These are phyloP conservation scores for Nidularia pulvinata DNA, from an alignment of 768 basidiomycete species.

Conservation along the genomic window DNA sequence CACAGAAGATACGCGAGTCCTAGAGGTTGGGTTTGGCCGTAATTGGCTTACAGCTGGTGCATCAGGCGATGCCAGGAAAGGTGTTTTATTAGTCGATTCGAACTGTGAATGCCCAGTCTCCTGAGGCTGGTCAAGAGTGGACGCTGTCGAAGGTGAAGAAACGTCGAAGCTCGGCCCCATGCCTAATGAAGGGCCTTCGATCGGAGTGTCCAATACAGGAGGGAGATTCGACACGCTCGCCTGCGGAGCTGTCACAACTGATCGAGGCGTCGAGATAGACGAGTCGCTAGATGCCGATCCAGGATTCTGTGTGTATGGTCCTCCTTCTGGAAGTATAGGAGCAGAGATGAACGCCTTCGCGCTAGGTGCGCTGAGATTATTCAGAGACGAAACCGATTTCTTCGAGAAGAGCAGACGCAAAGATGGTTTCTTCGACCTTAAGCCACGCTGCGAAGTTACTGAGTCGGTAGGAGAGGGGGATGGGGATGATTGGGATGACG, in stretches of 20 bases:
- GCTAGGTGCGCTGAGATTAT: slow-evolving; percentile 14
- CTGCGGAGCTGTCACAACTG: slow-evolving; percentile 62
- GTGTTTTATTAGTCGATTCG: slow-evolving; percentile 34
- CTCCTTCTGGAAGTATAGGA: slow-evolving; percentile 9
- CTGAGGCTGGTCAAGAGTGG: slow-evolving; percentile 4
- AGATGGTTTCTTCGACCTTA: slow-evolving; percentile 61
- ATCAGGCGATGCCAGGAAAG: slow-evolving; percentile 16
- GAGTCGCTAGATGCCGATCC: slow-evolving; percentile 41
- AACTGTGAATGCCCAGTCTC: slow-evolving; percentile 18
- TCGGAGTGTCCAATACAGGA: slow-evolving; percentile 59
- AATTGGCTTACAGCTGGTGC: slow-evolving; percentile 4
- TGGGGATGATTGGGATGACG: background rate
- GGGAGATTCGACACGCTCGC: slow-evolving; percentile 45
- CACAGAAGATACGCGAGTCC: slow-evolving; percentile 18
- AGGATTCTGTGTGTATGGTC: slow-evolving; percentile 25
- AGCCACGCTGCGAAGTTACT: slow-evolving; percentile 20
- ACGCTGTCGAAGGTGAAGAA: slow-evolving; percentile 23
- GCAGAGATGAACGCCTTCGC: slow-evolving; percentile 15
- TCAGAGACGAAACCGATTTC: slow-evolving; percentile 51
- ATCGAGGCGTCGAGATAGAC: slow-evolving; percentile 46
- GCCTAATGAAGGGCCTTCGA: slow-evolving; percentile 52
- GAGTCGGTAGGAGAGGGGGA: slow-evolving; percentile 13
- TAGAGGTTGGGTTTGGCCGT: slow-evolving; percentile 10
- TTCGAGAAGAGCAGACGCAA: slow-evolving; percentile 69
- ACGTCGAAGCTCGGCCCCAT: slow-evolving; percentile 30